phyloP scores from a whole-genome alignment of 768 basidiomycete species.

The Suillus discolor region DNA sequence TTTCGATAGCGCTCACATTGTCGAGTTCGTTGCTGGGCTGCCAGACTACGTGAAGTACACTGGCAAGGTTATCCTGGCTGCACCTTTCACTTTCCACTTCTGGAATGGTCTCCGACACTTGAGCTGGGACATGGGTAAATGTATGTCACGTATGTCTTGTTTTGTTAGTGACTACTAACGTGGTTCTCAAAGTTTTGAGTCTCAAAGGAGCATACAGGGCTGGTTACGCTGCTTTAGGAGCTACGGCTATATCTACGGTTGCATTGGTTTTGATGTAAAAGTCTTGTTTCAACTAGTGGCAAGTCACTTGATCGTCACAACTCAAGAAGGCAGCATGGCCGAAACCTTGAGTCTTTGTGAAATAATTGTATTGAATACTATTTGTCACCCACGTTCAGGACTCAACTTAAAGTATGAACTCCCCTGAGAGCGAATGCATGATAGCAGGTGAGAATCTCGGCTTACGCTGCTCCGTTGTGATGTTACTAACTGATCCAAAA shows the following conservation, averaged over 20 bases:
- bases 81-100: slow-evolving; percentile 89
- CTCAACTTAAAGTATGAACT: neutral
- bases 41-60: slow-evolving; percentile 78
- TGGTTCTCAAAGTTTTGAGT: slow-evolving; percentile 58
- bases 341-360: neutral
- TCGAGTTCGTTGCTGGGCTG: slow-evolving; percentile 69
- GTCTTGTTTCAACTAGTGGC: neutral
- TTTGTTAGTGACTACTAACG: neutral
- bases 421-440: neutral
- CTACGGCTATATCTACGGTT: slow-evolving; percentile 73
- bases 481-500: neutral
- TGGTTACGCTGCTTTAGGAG: slow-evolving; percentile 84
- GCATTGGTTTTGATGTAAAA: slow-evolving; percentile 59
- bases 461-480: neutral
- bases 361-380: neutral
- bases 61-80: slow-evolving; percentile 78
- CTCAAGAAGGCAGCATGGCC: neutral
- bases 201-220: slow-evolving; percentile 80
- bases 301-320: slow-evolving; percentile 1
- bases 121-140: slow-evolving; percentile 85
- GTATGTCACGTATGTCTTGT: slow-evolving; percentile 52
- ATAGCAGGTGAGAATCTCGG: neutral
- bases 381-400: neutral
- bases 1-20: slow-evolving; percentile 77
- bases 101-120: slow-evolving; percentile 92